These are phyloP conservation scores for Falciphora oryzae DNA, from an alignment of 2,329 filamentous ascomycete species.

Conservation along the genomic window DNA sequence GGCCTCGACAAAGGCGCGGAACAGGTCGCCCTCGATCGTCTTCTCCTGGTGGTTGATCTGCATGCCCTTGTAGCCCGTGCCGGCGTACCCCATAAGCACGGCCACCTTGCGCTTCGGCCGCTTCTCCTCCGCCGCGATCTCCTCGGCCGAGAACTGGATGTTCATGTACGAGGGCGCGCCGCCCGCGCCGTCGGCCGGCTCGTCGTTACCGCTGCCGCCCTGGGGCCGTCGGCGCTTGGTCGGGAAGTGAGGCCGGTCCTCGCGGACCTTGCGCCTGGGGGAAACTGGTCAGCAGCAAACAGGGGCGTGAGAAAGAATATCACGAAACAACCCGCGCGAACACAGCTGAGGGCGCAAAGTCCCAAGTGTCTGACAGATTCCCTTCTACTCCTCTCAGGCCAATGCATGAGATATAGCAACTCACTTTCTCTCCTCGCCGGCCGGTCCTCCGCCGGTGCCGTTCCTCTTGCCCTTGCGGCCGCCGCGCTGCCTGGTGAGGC, in stretches of 20 bases:
- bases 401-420: not conserved
- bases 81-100: conserved; percentile 90
- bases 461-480: conserved; percentile 2
- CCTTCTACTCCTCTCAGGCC: not conserved
- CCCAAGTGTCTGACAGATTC: not conserved
- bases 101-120: conserved; percentile 91
- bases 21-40: conserved; percentile 94
- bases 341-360: not conserved
- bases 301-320: not conserved
- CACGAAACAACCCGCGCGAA: not conserved
- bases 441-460: not conserved
- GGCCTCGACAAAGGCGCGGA: conserved; percentile 83
- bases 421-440: not conserved
- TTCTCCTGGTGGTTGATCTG: conserved; percentile 79
- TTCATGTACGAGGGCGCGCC: conserved; percentile 45
- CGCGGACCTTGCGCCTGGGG: conserved; percentile 5
- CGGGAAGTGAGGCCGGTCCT: conserved; percentile 3
- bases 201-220: conserved; percentile 30
- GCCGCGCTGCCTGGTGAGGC: not conserved
- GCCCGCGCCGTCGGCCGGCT: conserved; percentile 29
- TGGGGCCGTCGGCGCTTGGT: conserved; percentile 50
- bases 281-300: not conserved
- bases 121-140: conserved; percentile 81
- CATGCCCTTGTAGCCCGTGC: conserved; percentile 96
- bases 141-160: conserved; percentile 62